These are phyloP conservation scores for Termitomyces sp. DNA, from an alignment of 768 basidiomycete genomes.

Conservation along the genomic window DNA sequence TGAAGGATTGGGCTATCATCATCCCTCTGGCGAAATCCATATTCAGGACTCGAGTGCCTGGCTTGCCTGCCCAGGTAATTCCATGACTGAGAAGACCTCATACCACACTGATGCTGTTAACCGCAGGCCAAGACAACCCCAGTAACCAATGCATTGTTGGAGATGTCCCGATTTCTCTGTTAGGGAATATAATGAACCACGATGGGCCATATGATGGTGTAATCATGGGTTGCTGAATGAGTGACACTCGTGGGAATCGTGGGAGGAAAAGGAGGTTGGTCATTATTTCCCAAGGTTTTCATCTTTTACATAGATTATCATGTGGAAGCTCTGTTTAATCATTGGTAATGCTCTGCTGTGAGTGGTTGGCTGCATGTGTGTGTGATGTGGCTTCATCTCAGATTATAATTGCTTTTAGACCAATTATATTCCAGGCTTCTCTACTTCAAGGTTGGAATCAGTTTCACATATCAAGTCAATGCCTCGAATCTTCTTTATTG, in stretches of 20 bases:
- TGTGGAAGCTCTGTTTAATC: not conserved
- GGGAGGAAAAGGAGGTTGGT: not conserved
- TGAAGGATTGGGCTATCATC: conserved; percentile 28
- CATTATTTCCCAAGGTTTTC: not conserved
- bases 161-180: conserved; percentile 45
- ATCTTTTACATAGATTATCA: not conserved
- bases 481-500: not conserved
- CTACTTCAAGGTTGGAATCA: not conserved
- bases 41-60: conserved; percentile 15
- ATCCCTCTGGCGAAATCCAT: conserved; percentile 26
- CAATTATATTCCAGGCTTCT: too few relatives aligned
- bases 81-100: not conserved
- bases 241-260: not conserved
- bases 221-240: conserved; percentile 19
- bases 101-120: not conserved
- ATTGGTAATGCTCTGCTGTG: not conserved
- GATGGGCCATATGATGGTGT: conserved; percentile 34
- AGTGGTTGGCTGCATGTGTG: too few relatives aligned
- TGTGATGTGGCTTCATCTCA: not conserved
- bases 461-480: not conserved
- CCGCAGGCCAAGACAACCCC: conserved; percentile 52
- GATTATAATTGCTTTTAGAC: too few relatives aligned
- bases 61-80: conserved; percentile 15
- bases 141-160: conserved; percentile 45
- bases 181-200: conserved; percentile 38